Conservation (phyloP, 139 green algal species). For the Nannochloris sp. region DNA sequence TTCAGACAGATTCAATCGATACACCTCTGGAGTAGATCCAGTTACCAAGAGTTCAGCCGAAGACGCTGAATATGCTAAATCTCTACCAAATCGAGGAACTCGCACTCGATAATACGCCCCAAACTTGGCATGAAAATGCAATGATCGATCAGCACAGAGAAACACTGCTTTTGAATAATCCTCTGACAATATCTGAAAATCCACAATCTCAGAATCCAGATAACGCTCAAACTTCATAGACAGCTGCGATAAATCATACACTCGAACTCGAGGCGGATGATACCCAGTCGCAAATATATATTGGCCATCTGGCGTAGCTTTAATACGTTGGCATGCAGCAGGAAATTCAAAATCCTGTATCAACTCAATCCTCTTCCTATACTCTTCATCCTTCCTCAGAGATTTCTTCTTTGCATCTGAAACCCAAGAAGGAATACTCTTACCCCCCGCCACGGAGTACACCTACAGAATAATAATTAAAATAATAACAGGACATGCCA, state of each 20-base stretch:
- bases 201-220: constrained; percentile 87
- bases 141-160: constrained; percentile 73
- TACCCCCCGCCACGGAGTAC: constrained; percentile 81
- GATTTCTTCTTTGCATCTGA: constrained; percentile 74
- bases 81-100: constrained; percentile 60
- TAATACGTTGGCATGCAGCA: constrained; percentile 70
- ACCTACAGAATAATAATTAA: constrained; percentile 39
- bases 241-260: constrained; percentile 89
- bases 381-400: constrained; percentile 76
- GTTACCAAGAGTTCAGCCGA: constrained; percentile 75
- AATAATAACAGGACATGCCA: too few relatives aligned
- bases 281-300: constrained; percentile 81
- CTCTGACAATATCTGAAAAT: constrained; percentile 85
- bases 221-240: constrained; percentile 94
- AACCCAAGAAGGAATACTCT: constrained; percentile 82
- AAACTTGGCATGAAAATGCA: constrained; percentile 88
- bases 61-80: constrained; percentile 69
- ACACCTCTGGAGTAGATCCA: constrained; percentile 61
- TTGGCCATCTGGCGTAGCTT: constrained; percentile 73
- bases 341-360: constrained; percentile 88
- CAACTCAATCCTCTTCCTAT: constrained; percentile 60
- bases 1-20: constrained; percentile 75
- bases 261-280: constrained; percentile 55
- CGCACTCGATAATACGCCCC: constrained; percentile 79
- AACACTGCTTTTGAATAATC: constrained; percentile 95